Conservation (phyloP, 2,329 filamentous ascomycete genomes). For the Arthrobotrys megalospora region DNA sequence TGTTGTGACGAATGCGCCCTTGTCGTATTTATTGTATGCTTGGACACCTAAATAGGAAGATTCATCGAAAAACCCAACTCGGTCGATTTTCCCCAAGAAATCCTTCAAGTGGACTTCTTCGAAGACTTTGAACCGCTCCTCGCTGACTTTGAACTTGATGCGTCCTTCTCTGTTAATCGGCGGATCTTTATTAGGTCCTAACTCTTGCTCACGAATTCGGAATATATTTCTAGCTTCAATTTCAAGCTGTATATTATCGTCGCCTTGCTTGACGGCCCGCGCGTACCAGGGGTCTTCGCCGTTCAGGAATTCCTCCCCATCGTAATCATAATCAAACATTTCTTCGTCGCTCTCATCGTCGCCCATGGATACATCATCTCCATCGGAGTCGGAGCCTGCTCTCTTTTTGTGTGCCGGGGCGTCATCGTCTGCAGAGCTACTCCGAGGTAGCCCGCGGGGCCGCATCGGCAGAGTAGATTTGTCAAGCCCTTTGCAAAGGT, state of each 20-base stretch:
- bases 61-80: neutral
- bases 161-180: neutral
- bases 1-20: neutral
- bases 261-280: neutral
- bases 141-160: no score
- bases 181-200: neutral
- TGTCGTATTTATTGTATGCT: neutral
- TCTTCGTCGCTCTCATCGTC: neutral
- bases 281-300: neutral
- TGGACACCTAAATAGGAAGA: neutral
- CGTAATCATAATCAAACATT: neutral
- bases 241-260: neutral
- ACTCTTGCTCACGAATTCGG: no score
- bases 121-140: neutral
- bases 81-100: neutral
- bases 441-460: no score
- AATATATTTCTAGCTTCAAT: no score
- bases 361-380: neutral
- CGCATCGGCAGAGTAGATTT: no score
- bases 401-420: neutral
- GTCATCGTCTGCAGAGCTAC: no score
- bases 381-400: neutral
- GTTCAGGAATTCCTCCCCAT: neutral
- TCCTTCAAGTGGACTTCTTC: neutral
- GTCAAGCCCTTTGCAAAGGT: no score